These are phyloP conservation scores for Hansenula lynferdii DNA, from an alignment of 1,139 yeast species.

Conservation along the genomic window DNA sequence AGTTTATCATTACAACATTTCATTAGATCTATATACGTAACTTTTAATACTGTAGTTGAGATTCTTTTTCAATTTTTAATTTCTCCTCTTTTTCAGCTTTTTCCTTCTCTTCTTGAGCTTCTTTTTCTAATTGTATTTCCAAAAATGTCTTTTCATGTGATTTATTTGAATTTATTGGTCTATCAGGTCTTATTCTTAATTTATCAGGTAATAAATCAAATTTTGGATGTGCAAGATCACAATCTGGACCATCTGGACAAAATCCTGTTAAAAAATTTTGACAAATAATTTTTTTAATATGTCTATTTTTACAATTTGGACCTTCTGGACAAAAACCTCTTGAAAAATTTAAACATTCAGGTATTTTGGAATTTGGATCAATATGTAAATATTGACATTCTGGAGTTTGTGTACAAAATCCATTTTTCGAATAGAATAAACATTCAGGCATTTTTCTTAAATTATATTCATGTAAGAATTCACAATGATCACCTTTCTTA, in stretches of 20 bases:
- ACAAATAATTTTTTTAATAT: constrained; percentile 73
- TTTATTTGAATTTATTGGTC: constrained; percentile 15
- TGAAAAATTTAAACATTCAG: constrained; percentile 80
- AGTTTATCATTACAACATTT: too few relatives aligned
- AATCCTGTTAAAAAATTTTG: constrained; percentile 87
- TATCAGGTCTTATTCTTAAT: constrained; percentile 48
- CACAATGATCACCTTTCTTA: constrained; percentile 95
- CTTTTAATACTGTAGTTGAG: too few relatives aligned
- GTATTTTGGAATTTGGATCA: constrained; percentile 83
- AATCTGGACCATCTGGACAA: constrained; percentile 73
- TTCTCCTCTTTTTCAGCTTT: background rate
- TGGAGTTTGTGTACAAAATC: constrained; percentile 90
- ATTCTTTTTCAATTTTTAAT: background rate
- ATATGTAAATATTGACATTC: constrained; percentile 93
- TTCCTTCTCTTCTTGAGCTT: constrained; percentile 11
- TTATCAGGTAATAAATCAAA: constrained; percentile 45
- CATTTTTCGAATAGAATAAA: constrained; percentile 79
- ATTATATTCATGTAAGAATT: constrained; percentile 92
- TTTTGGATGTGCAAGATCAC: constrained; percentile 56
- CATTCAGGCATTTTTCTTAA: constrained; percentile 97
- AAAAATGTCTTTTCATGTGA: constrained; percentile 15
- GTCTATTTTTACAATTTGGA: constrained; percentile 80
- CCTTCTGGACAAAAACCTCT: constrained; percentile 94
- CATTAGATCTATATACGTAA: too few relatives aligned
- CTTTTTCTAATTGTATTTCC: constrained; percentile 21